Evolutionary conservation across 2,329 filamentous ascomycete species (phyloP).

Genomic region (Monosporascus sp.): DNA sequence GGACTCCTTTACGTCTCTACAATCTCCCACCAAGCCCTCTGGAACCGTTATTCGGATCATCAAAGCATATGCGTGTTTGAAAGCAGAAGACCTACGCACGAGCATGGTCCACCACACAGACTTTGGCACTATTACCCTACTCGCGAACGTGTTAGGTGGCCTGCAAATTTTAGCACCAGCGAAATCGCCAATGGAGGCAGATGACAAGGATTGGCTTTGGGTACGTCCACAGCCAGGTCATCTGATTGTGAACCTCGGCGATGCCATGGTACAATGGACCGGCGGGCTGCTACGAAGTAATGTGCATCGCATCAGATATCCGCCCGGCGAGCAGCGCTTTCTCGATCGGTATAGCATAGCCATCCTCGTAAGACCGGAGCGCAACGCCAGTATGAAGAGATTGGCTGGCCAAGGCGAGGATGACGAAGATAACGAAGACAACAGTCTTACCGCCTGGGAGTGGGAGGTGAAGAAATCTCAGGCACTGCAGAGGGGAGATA

Average conservation of each 20-base stretch:
- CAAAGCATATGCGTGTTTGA: slow-evolving; percentile 11
- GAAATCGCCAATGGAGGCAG: neutral
- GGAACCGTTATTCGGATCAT: slow-evolving; percentile 17
- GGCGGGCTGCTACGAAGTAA: slow-evolving; percentile 20
- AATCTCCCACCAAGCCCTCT: slow-evolving; percentile 18
- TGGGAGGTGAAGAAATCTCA: slow-evolving; percentile 7
- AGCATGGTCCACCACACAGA: slow-evolving; percentile 30
- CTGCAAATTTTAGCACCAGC: slow-evolving; percentile 29
- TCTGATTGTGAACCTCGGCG: slow-evolving; percentile 18
- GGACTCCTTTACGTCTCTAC: slow-evolving; percentile 19
- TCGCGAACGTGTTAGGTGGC: slow-evolving; percentile 30
- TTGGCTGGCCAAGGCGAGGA: neutral
- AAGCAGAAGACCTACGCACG: slow-evolving; percentile 12
- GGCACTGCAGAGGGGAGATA: neutral
- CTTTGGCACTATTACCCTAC: slow-evolving; percentile 31
- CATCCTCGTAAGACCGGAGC: slow-evolving; percentile 7
- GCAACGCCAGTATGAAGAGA: slow-evolving; percentile 9
- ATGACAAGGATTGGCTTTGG: slow-evolving; percentile 15
- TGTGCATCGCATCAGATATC: slow-evolving; percentile 17
- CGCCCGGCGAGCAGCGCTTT: slow-evolving; percentile 15
- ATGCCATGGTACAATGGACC: slow-evolving; percentile 19
- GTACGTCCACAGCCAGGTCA: slow-evolving; percentile 17
- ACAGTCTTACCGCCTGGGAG: slow-evolving; percentile 7
- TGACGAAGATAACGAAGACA: slow-evolving; percentile 1
- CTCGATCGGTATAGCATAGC: slow-evolving; percentile 15